Evolutionary conservation across 331 rosid genomes (phyloP).

Genomic region (Acacia concinna): DNA sequence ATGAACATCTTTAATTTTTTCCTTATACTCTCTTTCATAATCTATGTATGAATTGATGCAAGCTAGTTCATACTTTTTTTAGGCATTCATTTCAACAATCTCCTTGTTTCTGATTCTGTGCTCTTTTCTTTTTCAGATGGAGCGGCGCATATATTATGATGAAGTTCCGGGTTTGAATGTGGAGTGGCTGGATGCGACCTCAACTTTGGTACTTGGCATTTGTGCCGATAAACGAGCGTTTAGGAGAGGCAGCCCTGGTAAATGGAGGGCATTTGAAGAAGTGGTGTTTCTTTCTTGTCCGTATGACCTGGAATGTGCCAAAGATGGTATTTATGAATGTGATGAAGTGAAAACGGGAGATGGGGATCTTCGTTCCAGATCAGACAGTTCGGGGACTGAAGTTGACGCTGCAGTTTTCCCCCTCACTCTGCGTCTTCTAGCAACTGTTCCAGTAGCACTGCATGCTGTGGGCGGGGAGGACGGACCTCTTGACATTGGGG

Average conservation of each 20-base stretch:
- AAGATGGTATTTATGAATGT: slow-evolving; percentile 28
- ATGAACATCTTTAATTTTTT: neutral
- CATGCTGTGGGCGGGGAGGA: slow-evolving; percentile 86
- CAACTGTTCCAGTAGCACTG: slow-evolving; percentile 77
- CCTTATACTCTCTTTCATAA: neutral
- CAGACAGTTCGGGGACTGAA: slow-evolving; percentile 31
- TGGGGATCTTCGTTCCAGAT: neutral
- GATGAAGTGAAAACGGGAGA: neutral
- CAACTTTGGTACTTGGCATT: slow-evolving; percentile 75
- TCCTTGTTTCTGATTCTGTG: slow-evolving; percentile 11
- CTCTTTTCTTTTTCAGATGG: slow-evolving; percentile 51
- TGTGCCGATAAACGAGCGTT: slow-evolving; percentile 43
- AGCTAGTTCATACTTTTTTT: neutral
- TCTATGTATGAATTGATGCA: slow-evolving; percentile 4
- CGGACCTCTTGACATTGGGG: slow-evolving; percentile 80
- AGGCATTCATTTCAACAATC: neutral
- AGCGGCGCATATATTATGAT: slow-evolving; percentile 81
- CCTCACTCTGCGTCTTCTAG: slow-evolving; percentile 58
- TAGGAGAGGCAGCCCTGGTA: slow-evolving; percentile 57
- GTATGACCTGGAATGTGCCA: slow-evolving; percentile 40
- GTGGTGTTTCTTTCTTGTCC: slow-evolving; percentile 59
- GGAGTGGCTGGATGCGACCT: slow-evolving; percentile 88
- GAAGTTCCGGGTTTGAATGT: slow-evolving; percentile 74
- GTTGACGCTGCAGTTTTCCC: slow-evolving; percentile 71
- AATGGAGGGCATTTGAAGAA: slow-evolving; percentile 70